These are phyloP conservation scores for Wolfiporia cocos DNA, from an alignment of 1,284 basidiomycete genomes.

Conservation along the genomic window DNA sequence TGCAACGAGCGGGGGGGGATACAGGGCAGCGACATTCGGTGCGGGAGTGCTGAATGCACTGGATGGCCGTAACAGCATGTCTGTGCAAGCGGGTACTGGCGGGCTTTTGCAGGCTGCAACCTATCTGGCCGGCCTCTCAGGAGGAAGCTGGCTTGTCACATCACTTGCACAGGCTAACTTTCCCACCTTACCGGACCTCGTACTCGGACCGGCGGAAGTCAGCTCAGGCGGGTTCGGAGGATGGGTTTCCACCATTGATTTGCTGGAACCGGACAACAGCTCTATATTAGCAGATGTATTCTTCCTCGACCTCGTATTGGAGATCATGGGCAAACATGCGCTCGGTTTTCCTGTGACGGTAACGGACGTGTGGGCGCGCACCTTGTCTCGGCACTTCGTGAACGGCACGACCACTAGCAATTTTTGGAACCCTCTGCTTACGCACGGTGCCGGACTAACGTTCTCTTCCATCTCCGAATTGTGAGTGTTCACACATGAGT, in stretches of 20 bases:
- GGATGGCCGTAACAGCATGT: conserved; percentile 40
- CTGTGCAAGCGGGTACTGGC: conserved; percentile 35
- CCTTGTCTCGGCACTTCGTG: conserved; percentile 21
- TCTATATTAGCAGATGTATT: conserved; percentile 10
- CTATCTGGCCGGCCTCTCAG: conserved; percentile 39
- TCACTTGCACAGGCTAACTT: conserved; percentile 24
- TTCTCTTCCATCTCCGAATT: conserved; percentile 19
- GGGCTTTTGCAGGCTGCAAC: conserved; percentile 44
- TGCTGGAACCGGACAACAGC: conserved; percentile 15
- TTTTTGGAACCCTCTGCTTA: conserved; percentile 12
- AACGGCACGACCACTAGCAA: conserved; percentile 19
- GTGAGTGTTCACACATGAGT: conserved; percentile 19
- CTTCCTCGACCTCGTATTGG: conserved; percentile 13
- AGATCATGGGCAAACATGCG: conserved; percentile 16
- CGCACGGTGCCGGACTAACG: conserved; percentile 23
- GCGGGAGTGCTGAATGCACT: conserved; percentile 43
- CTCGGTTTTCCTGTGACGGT: conserved; percentile 22
- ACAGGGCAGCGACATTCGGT: conserved; percentile 43
- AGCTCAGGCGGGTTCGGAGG: conserved; percentile 11
- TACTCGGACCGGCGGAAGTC: conserved; percentile 13
- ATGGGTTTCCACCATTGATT: conserved; percentile 17
- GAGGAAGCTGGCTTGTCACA: conserved; percentile 26
- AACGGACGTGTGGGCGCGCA: conserved; percentile 21
- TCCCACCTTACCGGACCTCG: conserved; percentile 19
- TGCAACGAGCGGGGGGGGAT: conserved; percentile 40